Evolutionary conservation across 805 yeast species (phyloP).

Genomic region (Teunomyces lycoperdinae): DNA sequence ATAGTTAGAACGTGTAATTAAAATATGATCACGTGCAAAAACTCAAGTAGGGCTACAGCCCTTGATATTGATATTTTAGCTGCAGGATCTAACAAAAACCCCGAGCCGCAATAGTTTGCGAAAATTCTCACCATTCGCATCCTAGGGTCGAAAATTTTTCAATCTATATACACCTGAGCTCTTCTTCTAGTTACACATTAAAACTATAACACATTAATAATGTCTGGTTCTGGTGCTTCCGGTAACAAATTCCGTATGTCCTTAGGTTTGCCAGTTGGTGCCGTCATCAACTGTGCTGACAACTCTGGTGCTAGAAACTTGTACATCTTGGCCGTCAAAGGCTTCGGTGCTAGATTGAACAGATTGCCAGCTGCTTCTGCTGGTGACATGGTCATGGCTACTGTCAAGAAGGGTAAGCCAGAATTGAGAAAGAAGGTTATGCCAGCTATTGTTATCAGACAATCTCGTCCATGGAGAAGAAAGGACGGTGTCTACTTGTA

Average conservation of each 20-base stretch:
- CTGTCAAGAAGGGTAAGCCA: conserved; percentile 99
- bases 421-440: conserved; percentile 99
- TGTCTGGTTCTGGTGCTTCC: conserved; percentile 95
- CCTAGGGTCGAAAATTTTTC: conserved; percentile 19
- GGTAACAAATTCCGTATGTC: conserved; percentile 99
- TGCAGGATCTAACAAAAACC: not conserved
- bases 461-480: conserved; percentile 99
- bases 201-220: conserved; percentile 39
- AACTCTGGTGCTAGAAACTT: conserved; percentile 99
- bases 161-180: conserved; percentile 6
- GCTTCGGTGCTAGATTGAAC: conserved; percentile 99
- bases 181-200: conserved; percentile 16
- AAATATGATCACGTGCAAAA: not conserved
- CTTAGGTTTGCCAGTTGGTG: conserved; percentile 99
- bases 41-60: not conserved
- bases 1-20: too few species aligned
- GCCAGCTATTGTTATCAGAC: conserved; percentile 99
- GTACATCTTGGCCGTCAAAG: conserved; percentile 98
- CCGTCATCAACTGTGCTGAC: conserved; percentile 99
- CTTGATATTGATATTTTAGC: not conserved
- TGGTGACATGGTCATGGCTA: conserved; percentile 99
- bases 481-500: conserved; percentile 99
- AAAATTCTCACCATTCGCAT: not conserved
- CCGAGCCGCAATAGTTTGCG: not conserved
- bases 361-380: conserved; percentile 99